phyloP scores from a whole-genome alignment of 768 basidiomycete genomes.

The Rhizopogon sp. region DNA sequence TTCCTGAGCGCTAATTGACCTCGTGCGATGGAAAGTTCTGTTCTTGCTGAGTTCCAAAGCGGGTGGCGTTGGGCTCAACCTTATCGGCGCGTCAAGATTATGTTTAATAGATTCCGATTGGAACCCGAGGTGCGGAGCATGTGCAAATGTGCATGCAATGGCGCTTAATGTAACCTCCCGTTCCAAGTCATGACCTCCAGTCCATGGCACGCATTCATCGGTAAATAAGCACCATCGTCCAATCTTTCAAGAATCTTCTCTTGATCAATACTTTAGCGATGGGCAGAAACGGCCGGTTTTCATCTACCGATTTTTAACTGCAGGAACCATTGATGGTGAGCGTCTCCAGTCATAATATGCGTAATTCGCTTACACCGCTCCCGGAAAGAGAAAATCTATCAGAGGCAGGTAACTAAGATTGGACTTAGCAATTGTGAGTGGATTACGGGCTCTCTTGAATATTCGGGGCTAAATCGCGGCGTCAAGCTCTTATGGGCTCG shows the following conservation, averaged over 20 bases:
- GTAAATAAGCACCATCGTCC: conserved; percentile 33
- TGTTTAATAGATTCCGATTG: conserved; percentile 89
- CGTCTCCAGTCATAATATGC: background rate
- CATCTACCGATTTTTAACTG: conserved; percentile 82
- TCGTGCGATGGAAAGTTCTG: conserved; percentile 48
- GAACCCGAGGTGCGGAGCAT: conserved; percentile 72
- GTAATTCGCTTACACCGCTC: conserved; percentile 1
- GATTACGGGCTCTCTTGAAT: conserved; percentile 2
- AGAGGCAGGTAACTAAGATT: conserved; percentile 91
- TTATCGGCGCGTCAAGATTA: conserved; percentile 85
- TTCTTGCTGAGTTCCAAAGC: conserved; percentile 95
- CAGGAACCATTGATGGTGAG: conserved; percentile 86
- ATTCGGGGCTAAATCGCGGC: background rate
- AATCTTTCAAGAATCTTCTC: conserved; percentile 1
- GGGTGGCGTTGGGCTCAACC: conserved; percentile 91
- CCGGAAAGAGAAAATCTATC: conserved; percentile 77
- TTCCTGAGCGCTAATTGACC: background rate
- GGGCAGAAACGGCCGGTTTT: conserved; percentile 90
- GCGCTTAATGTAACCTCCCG: background rate
- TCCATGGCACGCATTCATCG: conserved; percentile 97
- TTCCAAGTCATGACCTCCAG: conserved; percentile 78
- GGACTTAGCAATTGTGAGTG: conserved; percentile 81
- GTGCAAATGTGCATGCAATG: background rate
- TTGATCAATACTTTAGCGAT: conserved; percentile 49
- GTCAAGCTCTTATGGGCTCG: conserved; percentile 65